Evolutionary conservation across 306 rosid species (phyloP), one percentile per base, ranked within the genome.

Genomic region (Trifolium pratense): DNA sequence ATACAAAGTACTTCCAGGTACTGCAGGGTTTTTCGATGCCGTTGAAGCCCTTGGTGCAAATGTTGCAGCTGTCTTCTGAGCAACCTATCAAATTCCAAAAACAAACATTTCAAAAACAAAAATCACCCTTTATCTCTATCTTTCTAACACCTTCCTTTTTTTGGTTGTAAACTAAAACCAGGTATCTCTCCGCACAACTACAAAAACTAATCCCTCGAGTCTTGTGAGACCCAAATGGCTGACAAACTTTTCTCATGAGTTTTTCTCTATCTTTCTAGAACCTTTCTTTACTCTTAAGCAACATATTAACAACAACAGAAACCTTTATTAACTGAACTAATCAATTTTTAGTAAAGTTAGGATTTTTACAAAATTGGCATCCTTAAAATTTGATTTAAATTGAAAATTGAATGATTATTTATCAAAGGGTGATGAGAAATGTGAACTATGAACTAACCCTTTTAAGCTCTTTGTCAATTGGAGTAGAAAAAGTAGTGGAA

Each of bases 21-120:
- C 91, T 2, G 99, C 99, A 23, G 99, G 99, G 52, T 94, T 94
- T 70, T 87, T 94, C 67, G 90, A 45, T 39, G 97, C 96, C 3
- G 91, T 87, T 18, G 97, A 91, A 79, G 97, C 96, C 76, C 99
- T 91, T 55, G 99, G 99, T 70, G 99, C 99, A 84, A 91, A 94
- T 4, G 99, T 94, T 58, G 97, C 91, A 25, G 99, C 97, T 66
- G 99, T 91, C 81, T 94, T 94, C 76, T 91, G 97, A 77, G 90
- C 97, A 66, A 89, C 96, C 99, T 91, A 79, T 64, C 23, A n/a
- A 13, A 37, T 45, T 61, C 66, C n/a, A n/a, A 78, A 75, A 18
- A 60, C 6, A 49, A 37, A 74, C 58, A 70, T 3, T 29, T 15
- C 13, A 25, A 57, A 13, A 55, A 71, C 1, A 37, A 73, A 75